Conservation (phyloP, 169 alveolate genomes). For the Cryptosporidium sp. region DNA sequence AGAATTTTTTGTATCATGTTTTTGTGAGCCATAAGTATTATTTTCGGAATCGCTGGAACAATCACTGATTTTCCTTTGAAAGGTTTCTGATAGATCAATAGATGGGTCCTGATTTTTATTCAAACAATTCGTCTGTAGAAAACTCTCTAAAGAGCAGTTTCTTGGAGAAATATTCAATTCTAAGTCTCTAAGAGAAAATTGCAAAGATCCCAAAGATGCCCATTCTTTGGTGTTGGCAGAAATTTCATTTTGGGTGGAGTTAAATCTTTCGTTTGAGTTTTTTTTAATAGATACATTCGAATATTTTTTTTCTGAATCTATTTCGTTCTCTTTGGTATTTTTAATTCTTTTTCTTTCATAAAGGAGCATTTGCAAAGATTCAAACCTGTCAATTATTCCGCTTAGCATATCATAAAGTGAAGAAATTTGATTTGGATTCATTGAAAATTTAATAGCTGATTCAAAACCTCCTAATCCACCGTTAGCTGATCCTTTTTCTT, state of each 20-base stretch:
- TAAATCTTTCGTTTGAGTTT: not conserved
- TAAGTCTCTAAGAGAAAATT: conserved; percentile 53
- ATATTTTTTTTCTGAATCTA: conserved; percentile 1
- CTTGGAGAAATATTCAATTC: conserved; percentile 8
- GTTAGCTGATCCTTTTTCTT: conserved; percentile 19
- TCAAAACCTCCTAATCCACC: conserved; percentile 73
- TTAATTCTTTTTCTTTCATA: conserved; percentile 76
- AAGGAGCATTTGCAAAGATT: conserved; percentile 78
- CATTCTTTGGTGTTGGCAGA: conserved; percentile 30
- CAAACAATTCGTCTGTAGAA: not conserved
- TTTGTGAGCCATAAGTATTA: not conserved
- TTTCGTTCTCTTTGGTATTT: not conserved
- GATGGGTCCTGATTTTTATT: not conserved
- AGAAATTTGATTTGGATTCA: conserved; percentile 59
- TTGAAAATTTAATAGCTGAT: conserved; percentile 63
- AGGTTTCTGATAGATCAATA: not conserved
- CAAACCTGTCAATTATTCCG: conserved; percentile 75
- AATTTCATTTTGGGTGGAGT: conserved; percentile 10
- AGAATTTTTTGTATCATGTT: not conserved
- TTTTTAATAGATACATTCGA: not conserved
- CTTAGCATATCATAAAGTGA: conserved; percentile 75
- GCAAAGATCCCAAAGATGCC: conserved; percentile 68
- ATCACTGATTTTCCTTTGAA: not conserved
- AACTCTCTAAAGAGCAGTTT: not conserved
- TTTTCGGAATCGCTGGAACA: not conserved